These are phyloP conservation scores for Carex parvula DNA, from an alignment of 176 grass and related monocot species.

Conservation along the genomic window DNA sequence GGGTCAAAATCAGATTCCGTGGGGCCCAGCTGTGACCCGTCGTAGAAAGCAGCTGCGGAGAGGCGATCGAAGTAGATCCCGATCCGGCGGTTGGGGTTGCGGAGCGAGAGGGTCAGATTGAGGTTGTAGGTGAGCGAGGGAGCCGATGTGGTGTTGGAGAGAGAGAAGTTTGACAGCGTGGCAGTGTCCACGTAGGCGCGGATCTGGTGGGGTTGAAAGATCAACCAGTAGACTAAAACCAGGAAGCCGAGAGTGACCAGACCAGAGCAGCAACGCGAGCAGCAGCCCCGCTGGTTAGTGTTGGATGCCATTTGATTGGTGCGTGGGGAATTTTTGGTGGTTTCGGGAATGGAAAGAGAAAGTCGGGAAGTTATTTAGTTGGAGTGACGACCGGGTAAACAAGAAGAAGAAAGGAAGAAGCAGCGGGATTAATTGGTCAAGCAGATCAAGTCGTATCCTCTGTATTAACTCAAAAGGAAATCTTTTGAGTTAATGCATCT, in stretches of 20 bases:
- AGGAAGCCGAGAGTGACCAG: slow-evolving; percentile 34
- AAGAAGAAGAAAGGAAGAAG: neutral
- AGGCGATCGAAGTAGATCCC: slow-evolving; percentile 41
- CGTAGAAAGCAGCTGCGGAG: slow-evolving; percentile 46
- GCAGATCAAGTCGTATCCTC: too few species aligned
- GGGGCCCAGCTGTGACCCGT: slow-evolving; percentile 17
- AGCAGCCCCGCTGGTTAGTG: neutral
- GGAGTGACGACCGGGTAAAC: neutral
- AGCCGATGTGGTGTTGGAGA: neutral
- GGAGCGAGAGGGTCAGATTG: slow-evolving; percentile 33
- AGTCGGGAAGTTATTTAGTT: neutral
- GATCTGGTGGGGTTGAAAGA: slow-evolving; percentile 45
- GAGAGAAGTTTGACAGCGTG: slow-evolving; percentile 41
- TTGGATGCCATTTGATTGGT: neutral
- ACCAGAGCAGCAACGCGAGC: neutral
- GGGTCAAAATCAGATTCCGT: neutral
- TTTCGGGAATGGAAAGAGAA: neutral
- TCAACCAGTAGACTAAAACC: slow-evolving; percentile 46
- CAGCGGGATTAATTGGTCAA: neutral
- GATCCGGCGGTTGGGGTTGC: slow-evolving; percentile 53
- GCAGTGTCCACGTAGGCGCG: slow-evolving; percentile 41
- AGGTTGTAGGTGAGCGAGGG: slow-evolving; percentile 33
- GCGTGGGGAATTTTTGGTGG: neutral
- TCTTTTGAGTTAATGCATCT: too few species aligned
- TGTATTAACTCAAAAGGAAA: too few species aligned